Percentiles rank a stretch among this genome's conserved stretches.
These are phyloP conservation scores for Calonectria hawksworthii DNA, from an alignment of 2,329 filamentous ascomycete species.

Conservation along the genomic window DNA sequence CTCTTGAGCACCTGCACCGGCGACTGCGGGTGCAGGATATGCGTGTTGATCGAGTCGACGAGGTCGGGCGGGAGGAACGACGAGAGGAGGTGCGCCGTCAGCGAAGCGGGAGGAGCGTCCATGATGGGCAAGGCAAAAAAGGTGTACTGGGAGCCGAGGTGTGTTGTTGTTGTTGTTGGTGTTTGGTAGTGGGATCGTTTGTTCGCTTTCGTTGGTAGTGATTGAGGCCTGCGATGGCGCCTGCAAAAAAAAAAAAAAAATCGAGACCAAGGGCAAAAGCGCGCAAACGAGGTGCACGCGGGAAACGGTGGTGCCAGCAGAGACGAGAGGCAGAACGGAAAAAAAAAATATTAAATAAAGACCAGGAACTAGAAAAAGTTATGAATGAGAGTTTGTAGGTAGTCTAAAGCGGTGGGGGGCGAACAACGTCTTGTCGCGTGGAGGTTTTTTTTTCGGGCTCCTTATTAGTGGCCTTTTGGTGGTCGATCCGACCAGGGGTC, in stretches of 20 bases:
- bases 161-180: too few species aligned
- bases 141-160: too few species aligned
- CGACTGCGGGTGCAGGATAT: constrained; percentile 62
- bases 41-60: constrained; percentile 58
- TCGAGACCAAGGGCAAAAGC: neutral
- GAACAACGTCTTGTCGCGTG: constrained; percentile 21
- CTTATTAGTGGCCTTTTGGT: constrained; percentile 9
- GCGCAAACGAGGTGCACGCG: neutral
- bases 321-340: neutral
- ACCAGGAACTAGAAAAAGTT: neutral
- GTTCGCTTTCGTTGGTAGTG: neutral
- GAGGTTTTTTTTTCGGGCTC: constrained; percentile 20
- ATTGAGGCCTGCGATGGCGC: neutral
- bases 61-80: constrained; percentile 61
- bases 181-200: too few species aligned
- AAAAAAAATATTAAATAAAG: neutral
- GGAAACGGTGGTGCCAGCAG: neutral
- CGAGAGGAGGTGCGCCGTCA: constrained; percentile 53
- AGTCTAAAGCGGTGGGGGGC: neutral
- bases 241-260: neutral
- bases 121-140: constrained; percentile 36
- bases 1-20: constrained; percentile 59
- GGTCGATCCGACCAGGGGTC: constrained; percentile 1
- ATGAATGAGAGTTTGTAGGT: constrained; percentile 1
- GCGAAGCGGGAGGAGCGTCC: constrained; percentile 43